A percentile compares a stretch with the other conserved stretches of the same genome.
phyloP scores from a whole-genome alignment of 2,329 filamentous ascomycete species.

The Colletotrichum plurivorum region DNA sequence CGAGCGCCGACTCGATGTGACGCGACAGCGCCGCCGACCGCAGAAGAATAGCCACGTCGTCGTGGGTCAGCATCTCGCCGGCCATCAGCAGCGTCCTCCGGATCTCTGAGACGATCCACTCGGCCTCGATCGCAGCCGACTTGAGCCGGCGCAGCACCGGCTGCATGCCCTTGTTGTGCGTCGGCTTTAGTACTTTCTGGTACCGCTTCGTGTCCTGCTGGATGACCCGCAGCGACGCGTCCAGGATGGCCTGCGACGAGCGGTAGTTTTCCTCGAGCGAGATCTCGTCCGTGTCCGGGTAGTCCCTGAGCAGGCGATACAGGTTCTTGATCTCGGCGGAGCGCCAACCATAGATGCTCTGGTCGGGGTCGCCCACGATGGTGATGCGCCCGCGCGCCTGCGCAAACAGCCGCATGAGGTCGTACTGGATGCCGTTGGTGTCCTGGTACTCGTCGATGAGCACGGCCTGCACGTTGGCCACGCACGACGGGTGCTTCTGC shows the following conservation, averaged over 20 bases:
- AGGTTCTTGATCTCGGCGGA: conserved; percentile 94
- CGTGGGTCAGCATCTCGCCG: conserved; percentile 78
- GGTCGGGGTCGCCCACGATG: conserved; percentile 95
- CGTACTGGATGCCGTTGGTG: conserved; percentile 95
- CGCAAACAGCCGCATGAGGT: conserved; percentile 91
- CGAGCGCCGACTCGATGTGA: conserved; percentile 87
- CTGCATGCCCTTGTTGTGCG: conserved; percentile 83
- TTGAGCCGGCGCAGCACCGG: conserved; percentile 86
- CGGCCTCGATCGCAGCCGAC: conserved; percentile 79
- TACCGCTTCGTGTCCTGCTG: conserved; percentile 89
- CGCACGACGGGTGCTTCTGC: conserved; percentile 79
- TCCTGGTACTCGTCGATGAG: conserved; percentile 98
- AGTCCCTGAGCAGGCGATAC: conserved; percentile 81
- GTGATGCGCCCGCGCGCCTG: conserved; percentile 83
- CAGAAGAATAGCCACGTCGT: conserved; percentile 90
- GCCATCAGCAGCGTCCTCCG: conserved; percentile 78
- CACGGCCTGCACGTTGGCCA: conserved; percentile 90
- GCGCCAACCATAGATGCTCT: conserved; percentile 97
- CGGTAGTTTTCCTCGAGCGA: conserved; percentile 95
- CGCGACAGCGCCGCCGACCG: conserved; percentile 86
- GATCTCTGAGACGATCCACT: conserved; percentile 91
- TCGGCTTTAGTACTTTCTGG: conserved; percentile 82
- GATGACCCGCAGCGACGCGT: conserved; percentile 86
- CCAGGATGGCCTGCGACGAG: conserved; percentile 87
- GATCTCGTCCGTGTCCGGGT: conserved; percentile 83